Base-by-base conservation (phyloP, 371 early-diverging fungal species). In the Apophysomyces sp. region DNA sequence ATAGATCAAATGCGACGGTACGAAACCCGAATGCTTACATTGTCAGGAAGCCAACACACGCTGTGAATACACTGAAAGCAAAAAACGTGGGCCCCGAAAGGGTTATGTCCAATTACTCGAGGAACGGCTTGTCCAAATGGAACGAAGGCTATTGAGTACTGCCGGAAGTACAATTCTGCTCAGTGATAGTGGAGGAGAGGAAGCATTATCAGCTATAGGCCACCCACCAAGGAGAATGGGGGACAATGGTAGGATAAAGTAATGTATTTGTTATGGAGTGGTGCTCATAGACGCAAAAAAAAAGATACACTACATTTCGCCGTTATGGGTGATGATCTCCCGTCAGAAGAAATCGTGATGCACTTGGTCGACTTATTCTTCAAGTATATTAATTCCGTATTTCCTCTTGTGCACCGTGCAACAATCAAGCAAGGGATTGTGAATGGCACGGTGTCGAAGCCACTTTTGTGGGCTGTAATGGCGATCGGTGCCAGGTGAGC, bases 11-110 rank as follows among this genome's bases (percentile, higher is more conserved):
- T 92, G 92, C 68, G 92, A 92, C 68, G 94, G 94, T 24, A 78
- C 81, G n/a, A 88, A 89, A 52, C 92, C 90, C 1, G 80, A 85
- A 26, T 96, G 96, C 72, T 76, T 82, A 12, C 90, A 92, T 66
- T 96, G 96, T 69, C 64, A 77, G 29, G 86, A 89, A 57, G 74
- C 85, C 26, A 76, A 80, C 12, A 63, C 79, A 4, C 64, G 72
- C 40, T 96, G 96, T 74, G 80, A 90, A 36, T 94, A 89, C 68
- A 80, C 86, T 4, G 84, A 88, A n/a, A 85, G 83, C 56, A 89
- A 89, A 60, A 90, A 90, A 62, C 83, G 93, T n/a, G 91, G 91
- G 0, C 93, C 91, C 21, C 85, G 91, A 28, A 90, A 91, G 65
- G 93, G 93, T 9, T 89, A 90, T 56, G 89, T 90, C 15, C 89